These are phyloP conservation scores for Gossypium sturtianum DNA, from an alignment of 345 rosid species.

Conservation along the genomic window DNA sequence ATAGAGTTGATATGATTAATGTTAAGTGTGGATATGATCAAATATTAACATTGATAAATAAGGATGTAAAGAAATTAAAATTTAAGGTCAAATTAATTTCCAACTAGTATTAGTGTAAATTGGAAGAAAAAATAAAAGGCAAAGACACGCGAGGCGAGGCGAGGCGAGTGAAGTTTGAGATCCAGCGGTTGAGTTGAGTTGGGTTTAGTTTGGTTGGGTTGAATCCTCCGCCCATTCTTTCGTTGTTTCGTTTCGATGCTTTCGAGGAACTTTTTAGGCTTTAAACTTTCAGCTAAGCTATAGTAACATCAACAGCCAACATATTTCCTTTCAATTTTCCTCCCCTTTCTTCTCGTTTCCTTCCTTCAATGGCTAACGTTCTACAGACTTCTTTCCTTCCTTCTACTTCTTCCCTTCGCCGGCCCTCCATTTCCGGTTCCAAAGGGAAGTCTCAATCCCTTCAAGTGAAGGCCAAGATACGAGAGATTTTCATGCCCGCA, in stretches of 20 bases:
- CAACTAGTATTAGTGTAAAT: too few relatives aligned
- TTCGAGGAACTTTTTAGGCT: constrained; percentile 31
- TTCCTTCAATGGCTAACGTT: constrained; percentile 49
- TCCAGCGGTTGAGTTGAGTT: constrained; percentile 38
- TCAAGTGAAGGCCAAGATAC: constrained; percentile 16
- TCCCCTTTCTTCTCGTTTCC: neutral
- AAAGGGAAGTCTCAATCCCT: constrained; percentile 11
- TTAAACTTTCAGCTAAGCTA: neutral
- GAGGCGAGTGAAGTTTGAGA: too few relatives aligned
- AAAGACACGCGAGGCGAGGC: too few relatives aligned
- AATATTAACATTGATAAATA: too few relatives aligned
- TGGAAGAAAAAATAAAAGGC: too few relatives aligned
- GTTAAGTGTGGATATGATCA: too few relatives aligned
- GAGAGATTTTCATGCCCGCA: constrained; percentile 99
- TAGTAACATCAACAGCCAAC: neutral
- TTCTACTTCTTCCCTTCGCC: constrained; percentile 28
- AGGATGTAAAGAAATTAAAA: too few relatives aligned
- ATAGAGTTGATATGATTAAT: too few relatives aligned
- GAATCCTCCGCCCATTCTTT: constrained; percentile 42
- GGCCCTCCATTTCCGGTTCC: constrained; percentile 17
- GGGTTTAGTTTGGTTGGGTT: constrained; percentile 25
- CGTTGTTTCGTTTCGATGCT: constrained; percentile 42
- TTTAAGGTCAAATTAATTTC: too few relatives aligned
- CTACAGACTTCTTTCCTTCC: constrained; percentile 60
- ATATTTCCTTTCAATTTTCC: neutral